Base-by-base conservation (phyloP, 306 rosid genomes). In the Gastrolobium villosum region DNA sequence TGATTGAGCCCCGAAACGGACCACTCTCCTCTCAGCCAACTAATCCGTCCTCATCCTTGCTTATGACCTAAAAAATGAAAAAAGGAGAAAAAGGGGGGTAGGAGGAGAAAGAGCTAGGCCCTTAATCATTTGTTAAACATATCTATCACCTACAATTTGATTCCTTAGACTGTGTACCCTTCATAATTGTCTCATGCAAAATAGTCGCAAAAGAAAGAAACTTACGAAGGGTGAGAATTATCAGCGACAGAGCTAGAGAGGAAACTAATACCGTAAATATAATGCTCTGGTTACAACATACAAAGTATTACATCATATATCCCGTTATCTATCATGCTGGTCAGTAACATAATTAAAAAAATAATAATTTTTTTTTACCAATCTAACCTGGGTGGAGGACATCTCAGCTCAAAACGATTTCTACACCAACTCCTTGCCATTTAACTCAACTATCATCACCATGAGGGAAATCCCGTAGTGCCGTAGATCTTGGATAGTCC, bases 381-480 rank as follows among this genome's bases (percentile, higher is more conserved):
- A 68, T 70, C 49, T 72, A 75, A 70, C 61, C 5, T 56, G 72
- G 74, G 77, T 4, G 57, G 63, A 34, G 70, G 66, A 79, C 59
- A 49, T 74, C 52, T 46, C 15, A 61, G 86, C 89, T 59, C 54
- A 70, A 81, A 76, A 69, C 68, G 87, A 77, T 78, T 55, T 54
- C 50, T 6, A 10, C 20, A 34, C 84, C 68, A 37, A 49, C 52
- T 63, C 48, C 65, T 36, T 20, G 67, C 63, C 72, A 41, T 57
- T 71, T 28, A 37, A 77, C 74, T 84, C 57, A 53, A 59, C 71
- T 61, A 28, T 6, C 20, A 84, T 75, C 74, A 44, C 72, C 55
- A 48, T 35, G 72, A 56, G 78, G 77, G 64, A 82, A 84, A 63
- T 45, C 62, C 56, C 39, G n/a, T n/a, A n/a, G n/a, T n/a, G n/a